phyloP scores from a whole-genome alignment of 441 rosid species.

The Adansonia madagascariensis region DNA sequence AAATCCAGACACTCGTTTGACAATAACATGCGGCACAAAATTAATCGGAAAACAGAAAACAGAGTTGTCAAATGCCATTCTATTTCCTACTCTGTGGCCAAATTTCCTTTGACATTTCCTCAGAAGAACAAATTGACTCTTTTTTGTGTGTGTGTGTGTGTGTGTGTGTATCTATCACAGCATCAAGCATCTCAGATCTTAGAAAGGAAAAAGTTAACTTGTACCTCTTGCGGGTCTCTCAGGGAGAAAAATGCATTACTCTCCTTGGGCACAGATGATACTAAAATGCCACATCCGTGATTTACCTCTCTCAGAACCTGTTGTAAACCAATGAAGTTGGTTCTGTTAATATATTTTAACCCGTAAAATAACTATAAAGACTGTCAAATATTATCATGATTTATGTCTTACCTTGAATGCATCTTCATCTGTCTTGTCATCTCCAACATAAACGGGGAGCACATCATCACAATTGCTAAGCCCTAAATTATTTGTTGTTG shows the following conservation, averaged over 20 bases:
- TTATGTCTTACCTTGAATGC: slow-evolving; percentile 68
- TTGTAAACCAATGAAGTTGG: slow-evolving; percentile 16
- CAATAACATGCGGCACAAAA: background rate
- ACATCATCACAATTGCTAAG: slow-evolving; percentile 74
- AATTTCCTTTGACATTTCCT: background rate
- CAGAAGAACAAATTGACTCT: background rate
- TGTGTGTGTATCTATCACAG: background rate
- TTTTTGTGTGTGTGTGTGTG: background rate
- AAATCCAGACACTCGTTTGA: background rate
- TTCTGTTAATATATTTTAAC: background rate
- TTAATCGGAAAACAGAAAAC: background rate
- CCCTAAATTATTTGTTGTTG: slow-evolving; percentile 45
- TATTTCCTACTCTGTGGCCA: background rate
- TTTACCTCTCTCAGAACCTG: slow-evolving; percentile 79
- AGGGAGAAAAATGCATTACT: slow-evolving; percentile 84
- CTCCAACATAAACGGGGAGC: slow-evolving; percentile 94
- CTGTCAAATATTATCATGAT: background rate
- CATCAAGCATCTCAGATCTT: background rate
- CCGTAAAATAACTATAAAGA: background rate
- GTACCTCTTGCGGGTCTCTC: slow-evolving; percentile 83
- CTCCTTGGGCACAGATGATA: slow-evolving; percentile 79
- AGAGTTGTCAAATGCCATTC: background rate
- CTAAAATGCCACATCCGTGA: slow-evolving; percentile 80
- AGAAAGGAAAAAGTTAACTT: background rate
- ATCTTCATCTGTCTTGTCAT: slow-evolving; percentile 96